phyloP scores from a whole-genome alignment of 495 filamentous ascomycete genomes.

The Hypoxylon rickii region DNA sequence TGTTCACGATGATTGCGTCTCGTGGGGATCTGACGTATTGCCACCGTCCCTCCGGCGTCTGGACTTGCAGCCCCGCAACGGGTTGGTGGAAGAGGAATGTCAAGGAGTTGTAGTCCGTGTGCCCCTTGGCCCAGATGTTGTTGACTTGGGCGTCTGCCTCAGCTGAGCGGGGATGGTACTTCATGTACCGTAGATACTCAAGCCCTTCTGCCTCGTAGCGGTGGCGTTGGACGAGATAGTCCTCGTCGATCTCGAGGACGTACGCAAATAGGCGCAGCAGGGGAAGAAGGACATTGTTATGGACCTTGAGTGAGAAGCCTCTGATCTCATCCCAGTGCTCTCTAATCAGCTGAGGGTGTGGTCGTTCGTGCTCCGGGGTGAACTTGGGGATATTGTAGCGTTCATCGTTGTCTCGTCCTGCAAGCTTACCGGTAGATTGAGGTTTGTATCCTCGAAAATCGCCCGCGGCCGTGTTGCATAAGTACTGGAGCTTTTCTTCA shows the following conservation, averaged over 20 bases:
- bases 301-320: slow-evolving; percentile 51
- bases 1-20: slow-evolving; percentile 59
- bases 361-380: slow-evolving; percentile 47
- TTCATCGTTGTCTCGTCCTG: slow-evolving; percentile 56
- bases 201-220: slow-evolving; percentile 52
- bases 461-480: slow-evolving; percentile 50
- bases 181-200: slow-evolving; percentile 60
- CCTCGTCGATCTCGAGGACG: slow-evolving; percentile 58
- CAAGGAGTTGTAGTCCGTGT: slow-evolving; percentile 59
- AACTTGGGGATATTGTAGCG: slow-evolving; percentile 62
- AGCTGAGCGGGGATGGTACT: slow-evolving; percentile 49
- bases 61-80: slow-evolving; percentile 59
- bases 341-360: slow-evolving; percentile 50
- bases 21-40: slow-evolving; percentile 51
- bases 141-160: slow-evolving; percentile 51
- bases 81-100: slow-evolving; percentile 62
- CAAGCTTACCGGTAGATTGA: slow-evolving; percentile 38
- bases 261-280: slow-evolving; percentile 55
- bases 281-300: slow-evolving; percentile 51
- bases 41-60: slow-evolving; percentile 44
- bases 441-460: slow-evolving; percentile 53
- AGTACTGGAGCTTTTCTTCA: slow-evolving; percentile 60
- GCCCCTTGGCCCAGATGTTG: slow-evolving; percentile 52
- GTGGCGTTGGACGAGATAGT: slow-evolving; percentile 55
- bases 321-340: slow-evolving; percentile 50